Evolutionary conservation across 176 grass and related monocot species (phyloP), one percentile per base, ranked within the genome.

Genomic region (Leersia perrieri): DNA sequence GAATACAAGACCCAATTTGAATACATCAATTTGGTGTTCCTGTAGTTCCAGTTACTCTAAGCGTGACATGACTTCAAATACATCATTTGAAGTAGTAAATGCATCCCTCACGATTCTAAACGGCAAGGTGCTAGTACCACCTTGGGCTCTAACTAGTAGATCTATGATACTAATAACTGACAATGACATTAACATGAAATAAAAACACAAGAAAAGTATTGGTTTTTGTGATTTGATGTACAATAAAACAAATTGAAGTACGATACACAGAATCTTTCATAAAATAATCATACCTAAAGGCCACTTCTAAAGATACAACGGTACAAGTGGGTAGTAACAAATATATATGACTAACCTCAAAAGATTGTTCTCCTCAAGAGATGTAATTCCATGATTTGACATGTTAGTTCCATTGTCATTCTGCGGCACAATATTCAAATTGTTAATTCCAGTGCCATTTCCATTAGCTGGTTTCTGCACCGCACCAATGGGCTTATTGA

Each of bases 271-370:
- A 26, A 58, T 77, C 16, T 32, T 22, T 27, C 20, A 66, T 68
- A 26, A 64, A 36, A 66, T 70, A 76, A 81, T 60, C 27, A 6
- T 61, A 69, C 2, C 27, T 22, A 75, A 51, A 30, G 41, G 82
- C 31, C 15, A 36, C 60, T 62, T 61, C 11, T 87, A 32, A 39
- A 63, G 36, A 32, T 5, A 39, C 13, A 35, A 60, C 1, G 2
- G 51, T 5, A 8, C 38, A 31, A 69, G 4, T 7, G 11, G 11
- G 30, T 25, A 70, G 63, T 70, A 16, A 67, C 5, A 82, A 82
- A 82, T 38, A 76, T 30, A 53, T 55, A 87, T 41, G 7, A 64
- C 16, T 57, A 71, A 87, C 86, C 86, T 88, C 14, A 12, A 27
- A 88, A 58, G 41, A 38, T 55, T 88, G 55, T 64, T 88, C 72